Conservation (phyloP, 2,329 filamentous ascomycete species). For the Diatrype stigma region DNA sequence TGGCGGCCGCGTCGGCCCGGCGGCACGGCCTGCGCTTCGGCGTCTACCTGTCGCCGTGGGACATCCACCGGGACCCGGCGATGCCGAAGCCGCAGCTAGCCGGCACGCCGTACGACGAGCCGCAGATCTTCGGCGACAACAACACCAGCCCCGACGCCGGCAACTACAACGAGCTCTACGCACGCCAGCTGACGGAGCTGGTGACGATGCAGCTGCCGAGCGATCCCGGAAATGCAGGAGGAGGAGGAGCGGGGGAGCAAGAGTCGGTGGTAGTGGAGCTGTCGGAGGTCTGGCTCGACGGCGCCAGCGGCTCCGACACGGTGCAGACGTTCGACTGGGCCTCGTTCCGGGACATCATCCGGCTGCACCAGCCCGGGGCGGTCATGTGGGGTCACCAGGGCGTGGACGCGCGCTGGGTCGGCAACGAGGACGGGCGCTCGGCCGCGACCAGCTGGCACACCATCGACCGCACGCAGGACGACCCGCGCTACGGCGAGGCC, state of each 20-base stretch:
- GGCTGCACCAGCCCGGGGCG: conserved; percentile 20
- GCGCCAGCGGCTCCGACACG: conserved; percentile 26
- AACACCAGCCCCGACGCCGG: conserved; percentile 10
- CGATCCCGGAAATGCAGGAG: conserved; percentile 8
- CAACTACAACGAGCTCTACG: conserved; percentile 30
- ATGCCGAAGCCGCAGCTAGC: conserved; percentile 28
- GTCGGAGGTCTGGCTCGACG: conserved; percentile 30
- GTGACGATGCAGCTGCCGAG: conserved; percentile 16
- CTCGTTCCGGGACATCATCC: conserved; percentile 26
- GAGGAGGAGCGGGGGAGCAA: neutral
- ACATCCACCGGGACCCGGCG: conserved; percentile 32
- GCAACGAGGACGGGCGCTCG: conserved; percentile 26
- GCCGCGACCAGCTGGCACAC: conserved; percentile 26
- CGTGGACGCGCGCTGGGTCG: conserved; percentile 27
- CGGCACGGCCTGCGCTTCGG: conserved; percentile 30
- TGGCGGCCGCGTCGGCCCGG: conserved; percentile 28
- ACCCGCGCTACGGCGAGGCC: conserved; percentile 18
- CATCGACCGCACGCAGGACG: conserved; percentile 25
- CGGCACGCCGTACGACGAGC: conserved; percentile 29
- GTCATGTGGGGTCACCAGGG: conserved; percentile 29
- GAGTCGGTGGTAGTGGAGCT: too few species aligned
- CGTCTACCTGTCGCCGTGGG: conserved; percentile 32
- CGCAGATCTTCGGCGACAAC: conserved; percentile 30
- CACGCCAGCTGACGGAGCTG: conserved; percentile 23
- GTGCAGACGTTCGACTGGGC: conserved; percentile 28